These are phyloP conservation scores for Medicago lupulina DNA, from an alignment of 306 rosid genomes.

Conservation along the genomic window DNA sequence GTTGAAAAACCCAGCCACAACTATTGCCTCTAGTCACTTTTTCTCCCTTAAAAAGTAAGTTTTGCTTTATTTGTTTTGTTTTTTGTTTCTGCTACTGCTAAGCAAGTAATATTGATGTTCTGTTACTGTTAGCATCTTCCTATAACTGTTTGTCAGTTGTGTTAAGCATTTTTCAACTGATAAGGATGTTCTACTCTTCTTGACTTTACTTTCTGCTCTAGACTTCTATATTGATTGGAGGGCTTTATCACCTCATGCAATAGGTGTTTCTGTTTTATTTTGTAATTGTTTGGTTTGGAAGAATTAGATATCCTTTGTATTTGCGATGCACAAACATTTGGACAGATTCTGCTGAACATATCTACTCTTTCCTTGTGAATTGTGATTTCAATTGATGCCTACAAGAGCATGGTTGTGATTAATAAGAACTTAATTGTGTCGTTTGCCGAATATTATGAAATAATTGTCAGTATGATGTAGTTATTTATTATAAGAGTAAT, in stretches of 20 bases:
- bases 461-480: neutral
- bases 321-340: slow-evolving; percentile 1
- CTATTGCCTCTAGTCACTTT: slow-evolving; percentile 2
- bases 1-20: slow-evolving; percentile 14
- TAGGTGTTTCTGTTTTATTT: neutral
- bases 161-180: neutral
- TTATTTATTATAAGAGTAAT: neutral
- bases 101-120: slow-evolving; percentile 19
- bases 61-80: neutral
- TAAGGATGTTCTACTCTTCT: no score
- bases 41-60: slow-evolving; percentile 5
- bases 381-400: neutral
- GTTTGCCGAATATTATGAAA: slow-evolving; percentile 19
- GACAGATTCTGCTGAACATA: neutral
- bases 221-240: neutral
- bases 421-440: slow-evolving; percentile 1
- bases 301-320: neutral
- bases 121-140: neutral
- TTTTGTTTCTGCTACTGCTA: slow-evolving; percentile 15
- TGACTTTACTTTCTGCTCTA: neutral
- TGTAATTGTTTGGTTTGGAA: slow-evolving; percentile 19
- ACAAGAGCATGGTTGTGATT: slow-evolving; percentile 9
- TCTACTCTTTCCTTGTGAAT: neutral
- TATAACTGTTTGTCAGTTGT: neutral
- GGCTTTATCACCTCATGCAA: neutral